Evolutionary conservation across 352 stramenopile genomes (phyloP), one percentile per base, ranked within the genome.

Genomic region (Globisporangium nagaii): DNA sequence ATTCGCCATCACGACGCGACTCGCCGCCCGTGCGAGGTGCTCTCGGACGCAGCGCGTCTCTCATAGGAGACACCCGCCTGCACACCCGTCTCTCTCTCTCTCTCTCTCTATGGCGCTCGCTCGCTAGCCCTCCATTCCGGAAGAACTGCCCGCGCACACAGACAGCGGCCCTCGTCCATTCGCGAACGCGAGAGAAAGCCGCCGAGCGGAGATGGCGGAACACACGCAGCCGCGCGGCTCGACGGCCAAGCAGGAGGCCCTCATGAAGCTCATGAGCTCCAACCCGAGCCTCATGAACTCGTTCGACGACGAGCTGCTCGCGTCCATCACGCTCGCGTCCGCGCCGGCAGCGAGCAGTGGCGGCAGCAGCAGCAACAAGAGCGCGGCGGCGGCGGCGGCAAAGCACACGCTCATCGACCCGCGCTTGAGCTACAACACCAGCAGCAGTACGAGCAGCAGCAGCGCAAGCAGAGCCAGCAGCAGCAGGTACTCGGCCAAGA

Each of bases 261-360:
- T 84, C 40, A 68, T 76, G 62, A 54, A 53, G 35, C 68, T 84
- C 46, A 67, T 84, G 60, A 74, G 60, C 58, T 55, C 60, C 3
- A 61, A 84, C 35, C 73, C 70, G 51, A 68, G 65, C 43, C 55
- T 83, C 35, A 43, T 79, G 35, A 62, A 50, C 53, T 63, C 60
- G 6, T 45, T 83, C 35, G 68, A 83, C 56, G 60, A 66, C 22
- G 63, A 65, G 13, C 48, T 81, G 12, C 47, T 84, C 27, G 53
- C 57, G 24, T 63, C 63, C 47, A 22, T n/a, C n/a, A 75, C 63
- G 25, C 41, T 75, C 30, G 30, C 56, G 30, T 62, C 64, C 41
- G 19, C 45, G 10, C 25, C 53, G 1, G 6, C 31, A 0, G 13
- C 6, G 7, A 10, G 9, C 44, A 13, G 3, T n/a, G 17, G 22